Evolutionary conservation across 257 asterid species (phyloP).

Genomic region (Solanum neorickii): DNA sequence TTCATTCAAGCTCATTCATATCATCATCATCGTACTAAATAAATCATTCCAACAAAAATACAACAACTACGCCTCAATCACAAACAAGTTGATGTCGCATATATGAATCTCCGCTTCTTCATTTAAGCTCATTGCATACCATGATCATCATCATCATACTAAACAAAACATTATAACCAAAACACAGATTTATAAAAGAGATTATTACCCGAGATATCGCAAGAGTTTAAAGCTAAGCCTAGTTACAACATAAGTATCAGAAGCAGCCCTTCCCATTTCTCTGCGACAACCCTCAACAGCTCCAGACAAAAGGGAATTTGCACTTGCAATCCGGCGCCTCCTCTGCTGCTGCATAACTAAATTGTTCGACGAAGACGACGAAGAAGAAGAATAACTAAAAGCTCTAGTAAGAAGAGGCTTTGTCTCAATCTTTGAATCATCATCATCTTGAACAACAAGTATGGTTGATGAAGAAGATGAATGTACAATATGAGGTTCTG

Average conservation of each 20-base stretch:
- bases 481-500: conserved; percentile 24
- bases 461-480: conserved; percentile 16
- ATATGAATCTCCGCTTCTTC: background rate
- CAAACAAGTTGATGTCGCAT: background rate
- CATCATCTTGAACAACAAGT: background rate
- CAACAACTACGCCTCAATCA: background rate
- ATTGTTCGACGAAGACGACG: background rate
- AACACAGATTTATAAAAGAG: background rate
- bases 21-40: background rate
- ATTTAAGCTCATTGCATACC: background rate
- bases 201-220: conserved; percentile 63
- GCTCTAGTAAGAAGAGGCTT: conserved; percentile 58
- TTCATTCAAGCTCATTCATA: background rate
- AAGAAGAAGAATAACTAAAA: conserved; percentile 20
- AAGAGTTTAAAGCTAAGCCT: conserved; percentile 45
- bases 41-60: background rate
- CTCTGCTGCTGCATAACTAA: conserved; percentile 30
- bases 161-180: background rate
- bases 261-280: conserved; percentile 40
- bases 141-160: background rate
- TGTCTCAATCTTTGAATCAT: conserved; percentile 29
- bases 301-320: conserved; percentile 23
- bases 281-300: conserved; percentile 10
- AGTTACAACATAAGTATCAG: conserved; percentile 47
- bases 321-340: conserved; percentile 62